Conservation (phyloP, 768 basidiomycete species). For the Calocybe indica region DNA sequence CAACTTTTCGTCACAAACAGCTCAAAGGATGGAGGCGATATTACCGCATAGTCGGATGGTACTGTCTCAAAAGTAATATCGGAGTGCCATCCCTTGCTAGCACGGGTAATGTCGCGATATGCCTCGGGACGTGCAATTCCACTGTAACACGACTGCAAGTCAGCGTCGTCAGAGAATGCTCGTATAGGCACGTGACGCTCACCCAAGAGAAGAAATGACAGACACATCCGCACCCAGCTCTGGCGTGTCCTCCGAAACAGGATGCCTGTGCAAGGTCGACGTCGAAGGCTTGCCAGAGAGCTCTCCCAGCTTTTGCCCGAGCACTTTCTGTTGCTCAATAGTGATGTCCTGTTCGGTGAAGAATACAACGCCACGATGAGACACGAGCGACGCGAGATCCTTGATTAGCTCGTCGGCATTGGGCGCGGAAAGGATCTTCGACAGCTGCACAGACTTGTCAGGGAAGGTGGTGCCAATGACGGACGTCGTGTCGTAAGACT, state of each 20-base stretch:
- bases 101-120: conserved; percentile 21
- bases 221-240: conserved; percentile 50
- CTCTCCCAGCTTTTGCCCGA: conserved; percentile 42
- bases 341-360: conserved; percentile 50
- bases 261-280: conserved; percentile 50
- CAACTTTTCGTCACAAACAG: neutral
- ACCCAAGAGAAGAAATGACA: conserved; percentile 43
- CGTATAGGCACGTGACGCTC: conserved; percentile 4
- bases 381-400: conserved; percentile 48
- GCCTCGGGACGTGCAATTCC: conserved; percentile 32
- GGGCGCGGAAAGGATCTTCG: conserved; percentile 33
- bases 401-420: conserved; percentile 45
- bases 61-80: conserved; percentile 58
- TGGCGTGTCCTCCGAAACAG: conserved; percentile 41
- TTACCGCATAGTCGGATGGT: conserved; percentile 53
- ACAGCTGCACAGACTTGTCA: conserved; percentile 37
- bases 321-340: conserved; percentile 43
- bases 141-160: conserved; percentile 13
- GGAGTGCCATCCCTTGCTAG: conserved; percentile 44
- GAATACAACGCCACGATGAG: conserved; percentile 60
- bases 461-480: conserved; percentile 53
- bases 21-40: neutral
- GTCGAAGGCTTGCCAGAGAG: conserved; percentile 42
- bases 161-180: neutral
- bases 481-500: conserved; percentile 38